A percentile compares a stretch with the other conserved stretches of the same genome.
Conservation (phyloP, 805 yeast genomes). For the Ogataea sp. region DNA sequence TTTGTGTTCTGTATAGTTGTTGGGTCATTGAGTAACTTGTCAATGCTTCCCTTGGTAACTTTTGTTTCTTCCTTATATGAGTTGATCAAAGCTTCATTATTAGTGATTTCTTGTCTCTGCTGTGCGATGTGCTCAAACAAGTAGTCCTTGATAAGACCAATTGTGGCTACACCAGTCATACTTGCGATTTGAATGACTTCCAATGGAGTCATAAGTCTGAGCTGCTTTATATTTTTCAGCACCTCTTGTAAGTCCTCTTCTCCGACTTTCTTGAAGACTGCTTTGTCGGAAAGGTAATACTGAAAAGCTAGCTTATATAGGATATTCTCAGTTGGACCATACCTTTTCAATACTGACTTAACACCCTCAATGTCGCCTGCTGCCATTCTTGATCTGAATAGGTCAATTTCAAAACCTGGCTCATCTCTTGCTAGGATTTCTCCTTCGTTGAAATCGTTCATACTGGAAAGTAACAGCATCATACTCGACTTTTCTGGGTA, state of each 20-base stretch:
- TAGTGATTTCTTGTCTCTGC: constrained; percentile 58
- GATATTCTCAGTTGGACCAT: constrained; percentile 56
- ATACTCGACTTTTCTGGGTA: constrained; percentile 22
- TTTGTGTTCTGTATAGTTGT: constrained; percentile 50
- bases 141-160: constrained; percentile 66
- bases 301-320: constrained; percentile 59
- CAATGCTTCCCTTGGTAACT: constrained; percentile 44
- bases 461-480: constrained; percentile 47
- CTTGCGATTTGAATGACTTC: constrained; percentile 71
- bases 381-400: constrained; percentile 59
- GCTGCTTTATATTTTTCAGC: constrained; percentile 42
- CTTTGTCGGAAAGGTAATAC: constrained; percentile 49
- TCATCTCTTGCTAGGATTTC: constrained; percentile 33
- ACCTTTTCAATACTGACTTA: constrained; percentile 44
- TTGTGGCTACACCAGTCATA: constrained; percentile 50
- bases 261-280: constrained; percentile 43
- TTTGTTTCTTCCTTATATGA: constrained; percentile 63
- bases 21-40: constrained; percentile 37
- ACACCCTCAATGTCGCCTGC: constrained; percentile 51
- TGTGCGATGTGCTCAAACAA: constrained; percentile 51
- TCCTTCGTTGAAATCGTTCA: constrained; percentile 46
- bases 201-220: constrained; percentile 56
- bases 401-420: constrained; percentile 41
- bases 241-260: constrained; percentile 40
- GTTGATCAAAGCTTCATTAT: constrained; percentile 55